A percentile compares a stretch with the other conserved stretches of the same genome.
These are phyloP conservation scores for Mortierella sp. DNA, from an alignment of 371 early-diverging fungal genomes.

Conservation along the genomic window DNA sequence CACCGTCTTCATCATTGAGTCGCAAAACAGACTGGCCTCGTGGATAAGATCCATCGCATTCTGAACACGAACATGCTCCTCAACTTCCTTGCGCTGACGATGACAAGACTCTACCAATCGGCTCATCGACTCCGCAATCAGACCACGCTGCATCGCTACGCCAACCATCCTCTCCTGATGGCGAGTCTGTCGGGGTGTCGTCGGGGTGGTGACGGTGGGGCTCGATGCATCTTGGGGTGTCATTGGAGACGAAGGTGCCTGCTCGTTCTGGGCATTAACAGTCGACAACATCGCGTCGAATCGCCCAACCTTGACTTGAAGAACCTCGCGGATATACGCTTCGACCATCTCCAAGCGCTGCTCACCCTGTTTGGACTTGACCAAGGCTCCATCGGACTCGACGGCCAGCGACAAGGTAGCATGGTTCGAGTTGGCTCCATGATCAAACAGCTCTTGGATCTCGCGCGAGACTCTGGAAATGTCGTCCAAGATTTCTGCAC, in stretches of 20 bases:
- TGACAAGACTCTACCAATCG: constrained; percentile 48
- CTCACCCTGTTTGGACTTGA: constrained; percentile 45
- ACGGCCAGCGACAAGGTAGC: constrained; percentile 40
- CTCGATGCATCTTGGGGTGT: constrained; percentile 3
- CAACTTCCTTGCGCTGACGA: constrained; percentile 41
- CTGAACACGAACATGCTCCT: constrained; percentile 39
- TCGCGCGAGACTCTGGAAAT: constrained; percentile 41
- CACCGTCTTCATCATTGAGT: constrained; percentile 28
- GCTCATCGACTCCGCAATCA: constrained; percentile 47
- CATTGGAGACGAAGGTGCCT: constrained; percentile 22
- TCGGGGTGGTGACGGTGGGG: neutral
- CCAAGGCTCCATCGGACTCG: constrained; percentile 43
- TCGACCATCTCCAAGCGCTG: constrained; percentile 36
- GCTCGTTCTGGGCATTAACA: constrained; percentile 33
- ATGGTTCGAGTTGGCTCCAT: constrained; percentile 23
- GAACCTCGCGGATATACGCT: constrained; percentile 35
- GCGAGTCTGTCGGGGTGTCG: constrained; percentile 24
- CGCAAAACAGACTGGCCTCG: constrained; percentile 30
- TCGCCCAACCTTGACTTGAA: constrained; percentile 43
- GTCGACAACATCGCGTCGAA: constrained; percentile 39
- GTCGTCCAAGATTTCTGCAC: constrained; percentile 51
- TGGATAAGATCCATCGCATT: constrained; percentile 48
- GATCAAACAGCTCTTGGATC: constrained; percentile 51
- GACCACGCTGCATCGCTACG: constrained; percentile 50
- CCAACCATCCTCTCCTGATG: constrained; percentile 53